Conservation (phyloP, 208 protist species). For the Trypanosoma caninum region DNA sequence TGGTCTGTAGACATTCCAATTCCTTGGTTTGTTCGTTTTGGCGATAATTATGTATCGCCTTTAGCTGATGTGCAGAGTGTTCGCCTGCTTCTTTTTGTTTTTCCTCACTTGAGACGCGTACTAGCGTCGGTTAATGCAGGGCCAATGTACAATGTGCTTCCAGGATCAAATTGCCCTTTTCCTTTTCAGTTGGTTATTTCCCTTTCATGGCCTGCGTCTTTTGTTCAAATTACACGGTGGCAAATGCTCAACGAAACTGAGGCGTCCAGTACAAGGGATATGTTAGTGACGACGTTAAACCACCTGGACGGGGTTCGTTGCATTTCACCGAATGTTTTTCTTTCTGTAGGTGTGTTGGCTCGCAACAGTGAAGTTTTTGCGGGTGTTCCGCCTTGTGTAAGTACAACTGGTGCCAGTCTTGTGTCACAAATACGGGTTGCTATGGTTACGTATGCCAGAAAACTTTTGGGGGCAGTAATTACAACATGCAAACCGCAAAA, state of each 20-base stretch:
- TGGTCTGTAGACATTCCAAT: conserved; percentile 26
- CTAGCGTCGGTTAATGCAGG: conserved; percentile 44
- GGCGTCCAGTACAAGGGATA: conserved; percentile 2
- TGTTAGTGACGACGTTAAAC: conserved; percentile 14
- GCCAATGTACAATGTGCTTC: conserved; percentile 35
- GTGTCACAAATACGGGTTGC: conserved; percentile 67
- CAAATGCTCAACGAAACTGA: conserved; percentile 15
- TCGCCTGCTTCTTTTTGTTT: conserved; percentile 11
- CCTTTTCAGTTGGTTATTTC: conserved; percentile 41
- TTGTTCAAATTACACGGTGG: conserved; percentile 47
- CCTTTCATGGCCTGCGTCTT: conserved; percentile 33
- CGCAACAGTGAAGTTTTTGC: conserved; percentile 20
- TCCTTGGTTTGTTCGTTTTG: conserved; percentile 4
- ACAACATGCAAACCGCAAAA: conserved; percentile 18
- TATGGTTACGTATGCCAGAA: conserved; percentile 73
- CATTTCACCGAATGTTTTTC: conserved; percentile 36
- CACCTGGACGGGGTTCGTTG: conserved; percentile 3
- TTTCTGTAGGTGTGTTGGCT: conserved; percentile 28
- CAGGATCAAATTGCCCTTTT: conserved; percentile 20
- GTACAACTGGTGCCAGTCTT: conserved; percentile 14
- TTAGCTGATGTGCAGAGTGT: conserved; percentile 2
- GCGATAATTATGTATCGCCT: conserved; percentile 2
- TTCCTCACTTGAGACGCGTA: conserved; percentile 29
- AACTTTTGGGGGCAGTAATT: conserved; percentile 63
- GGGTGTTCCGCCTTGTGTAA: neutral